Conservation (phyloP, 1,139 yeast species). For the Protomyces arabidopsidicola region DNA sequence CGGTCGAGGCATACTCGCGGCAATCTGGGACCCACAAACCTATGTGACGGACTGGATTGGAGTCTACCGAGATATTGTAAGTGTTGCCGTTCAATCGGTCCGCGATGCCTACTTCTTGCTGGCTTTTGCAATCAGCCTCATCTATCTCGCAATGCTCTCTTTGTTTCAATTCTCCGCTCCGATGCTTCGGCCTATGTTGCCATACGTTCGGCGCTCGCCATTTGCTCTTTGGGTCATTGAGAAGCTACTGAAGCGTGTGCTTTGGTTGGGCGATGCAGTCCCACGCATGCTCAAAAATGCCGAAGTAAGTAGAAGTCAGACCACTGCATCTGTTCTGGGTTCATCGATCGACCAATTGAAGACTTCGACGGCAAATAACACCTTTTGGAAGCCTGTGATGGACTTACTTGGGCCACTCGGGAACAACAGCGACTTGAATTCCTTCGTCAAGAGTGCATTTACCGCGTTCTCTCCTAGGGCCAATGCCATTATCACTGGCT, state of each 20-base stretch:
- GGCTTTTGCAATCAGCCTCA: neutral
- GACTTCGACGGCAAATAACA: too few species aligned
- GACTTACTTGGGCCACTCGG: neutral
- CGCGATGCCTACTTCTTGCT: neutral
- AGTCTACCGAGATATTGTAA: too few species aligned
- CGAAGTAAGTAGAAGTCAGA: neutral
- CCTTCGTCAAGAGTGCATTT: neutral
- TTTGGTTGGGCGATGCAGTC: neutral
- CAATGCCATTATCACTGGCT: constrained; percentile 32
- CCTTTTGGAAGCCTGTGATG: too few species aligned
- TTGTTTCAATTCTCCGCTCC: neutral
- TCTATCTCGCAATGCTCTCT: too few species aligned
- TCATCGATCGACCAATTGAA: too few species aligned
- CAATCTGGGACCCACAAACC: neutral
- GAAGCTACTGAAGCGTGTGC: neutral
- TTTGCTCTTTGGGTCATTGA: neutral
- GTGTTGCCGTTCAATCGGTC: neutral
- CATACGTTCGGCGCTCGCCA: neutral
- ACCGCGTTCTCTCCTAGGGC: constrained; percentile 27
- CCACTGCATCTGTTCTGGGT: neutral
- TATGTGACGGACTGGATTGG: too few species aligned
- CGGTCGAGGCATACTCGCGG: constrained; percentile 12
- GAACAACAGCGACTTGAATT: neutral
- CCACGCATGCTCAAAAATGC: neutral
- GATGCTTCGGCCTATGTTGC: neutral